Evolutionary conservation across 208 protist species (phyloP).

Genomic region (Trypanosomatidae sp.): DNA sequence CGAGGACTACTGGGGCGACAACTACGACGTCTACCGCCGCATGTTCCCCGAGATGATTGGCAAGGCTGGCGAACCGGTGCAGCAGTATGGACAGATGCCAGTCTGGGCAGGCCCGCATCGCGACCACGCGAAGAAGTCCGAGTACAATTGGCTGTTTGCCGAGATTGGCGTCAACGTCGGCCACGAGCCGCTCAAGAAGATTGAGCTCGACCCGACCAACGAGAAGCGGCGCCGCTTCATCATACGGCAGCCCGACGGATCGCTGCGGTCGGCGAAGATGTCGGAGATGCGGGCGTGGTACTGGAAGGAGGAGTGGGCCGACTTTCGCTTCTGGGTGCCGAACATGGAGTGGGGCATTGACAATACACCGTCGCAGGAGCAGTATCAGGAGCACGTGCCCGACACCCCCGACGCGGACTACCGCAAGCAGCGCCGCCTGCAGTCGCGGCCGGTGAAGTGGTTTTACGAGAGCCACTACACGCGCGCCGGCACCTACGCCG

Average conservation of each 20-base stretch:
- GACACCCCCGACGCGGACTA: conserved; percentile 85
- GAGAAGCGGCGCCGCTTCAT: conserved; percentile 88
- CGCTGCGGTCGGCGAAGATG: conserved; percentile 90
- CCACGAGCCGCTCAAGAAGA: conserved; percentile 86
- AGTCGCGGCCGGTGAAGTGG: conserved; percentile 88
- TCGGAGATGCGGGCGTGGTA: conserved; percentile 93
- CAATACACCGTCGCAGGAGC: conserved; percentile 83
- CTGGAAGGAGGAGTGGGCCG: conserved; percentile 92
- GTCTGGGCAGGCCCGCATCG: conserved; percentile 86
- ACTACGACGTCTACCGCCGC: conserved; percentile 89
- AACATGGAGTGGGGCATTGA: conserved; percentile 92
- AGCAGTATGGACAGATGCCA: conserved; percentile 90
- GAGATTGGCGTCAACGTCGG: conserved; percentile 91
- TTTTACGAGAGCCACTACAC: conserved; percentile 92
- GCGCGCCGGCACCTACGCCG: conserved; percentile 81
- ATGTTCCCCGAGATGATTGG: conserved; percentile 93
- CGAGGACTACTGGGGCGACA: conserved; percentile 91
- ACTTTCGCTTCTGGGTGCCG: conserved; percentile 90
- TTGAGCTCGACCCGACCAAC: conserved; percentile 88
- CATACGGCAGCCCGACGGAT: conserved; percentile 87
- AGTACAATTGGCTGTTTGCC: conserved; percentile 93
- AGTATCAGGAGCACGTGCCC: conserved; percentile 89
- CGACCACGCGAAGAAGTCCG: conserved; percentile 85
- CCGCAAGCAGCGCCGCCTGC: conserved; percentile 83
- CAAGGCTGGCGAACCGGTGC: conserved; percentile 80